Evolutionary conservation across 192 early-diverging fungal species (phyloP).

Genomic region (Backusella australiensis): DNA sequence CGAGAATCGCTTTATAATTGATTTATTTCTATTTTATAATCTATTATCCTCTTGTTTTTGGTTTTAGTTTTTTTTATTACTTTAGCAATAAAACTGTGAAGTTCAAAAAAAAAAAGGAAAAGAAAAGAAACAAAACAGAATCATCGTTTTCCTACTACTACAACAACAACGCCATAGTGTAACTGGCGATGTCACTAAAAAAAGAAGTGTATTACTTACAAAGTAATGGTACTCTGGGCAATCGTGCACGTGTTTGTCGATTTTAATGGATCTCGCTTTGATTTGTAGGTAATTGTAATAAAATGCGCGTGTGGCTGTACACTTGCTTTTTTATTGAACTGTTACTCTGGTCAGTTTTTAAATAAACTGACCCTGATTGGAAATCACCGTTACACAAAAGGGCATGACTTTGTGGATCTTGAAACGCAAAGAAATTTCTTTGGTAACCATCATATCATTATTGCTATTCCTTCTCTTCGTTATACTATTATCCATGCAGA

Average conservation of each 20-base stretch:
- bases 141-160: background rate
- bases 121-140: background rate
- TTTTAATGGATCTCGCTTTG: background rate
- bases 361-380: background rate
- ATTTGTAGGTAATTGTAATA: background rate
- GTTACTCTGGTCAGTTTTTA: background rate
- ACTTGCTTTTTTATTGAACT: background rate
- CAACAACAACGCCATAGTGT: background rate
- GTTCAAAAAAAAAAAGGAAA: background rate
- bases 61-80: background rate
- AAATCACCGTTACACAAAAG: background rate
- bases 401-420: background rate
- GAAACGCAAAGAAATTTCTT: background rate
- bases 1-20: background rate
- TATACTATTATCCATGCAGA: too few species aligned
- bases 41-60: background rate
- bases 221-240: background rate
- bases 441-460: too few species aligned
- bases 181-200: background rate
- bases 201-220: background rate
- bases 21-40: background rate
- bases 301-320: slow-evolving; percentile 7
- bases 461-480: too few species aligned
- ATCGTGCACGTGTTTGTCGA: background rate
- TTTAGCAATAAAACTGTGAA: background rate